Percentiles rank a stretch among this genome's conserved stretches.
phyloP scores from a whole-genome alignment of 2,329 filamentous ascomycete genomes.

The Pseudocercospora fijiensis region DNA sequence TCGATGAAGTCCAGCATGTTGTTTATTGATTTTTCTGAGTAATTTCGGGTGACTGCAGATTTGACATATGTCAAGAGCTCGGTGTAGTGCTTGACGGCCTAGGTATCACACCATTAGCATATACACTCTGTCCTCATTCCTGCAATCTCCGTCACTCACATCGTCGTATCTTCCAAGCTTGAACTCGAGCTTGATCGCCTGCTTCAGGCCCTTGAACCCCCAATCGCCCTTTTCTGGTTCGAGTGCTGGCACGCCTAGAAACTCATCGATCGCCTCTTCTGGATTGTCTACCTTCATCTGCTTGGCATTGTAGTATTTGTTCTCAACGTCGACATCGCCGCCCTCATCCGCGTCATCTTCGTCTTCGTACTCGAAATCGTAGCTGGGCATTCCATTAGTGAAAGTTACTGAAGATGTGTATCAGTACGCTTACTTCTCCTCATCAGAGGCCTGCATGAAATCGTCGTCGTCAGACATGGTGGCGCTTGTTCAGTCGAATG shows the following conservation, averaged over 20 bases:
- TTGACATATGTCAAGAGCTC: constrained; percentile 97
- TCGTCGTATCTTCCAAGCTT: constrained; percentile 84
- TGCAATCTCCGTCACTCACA: constrained; percentile 49
- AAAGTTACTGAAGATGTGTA: not conserved
- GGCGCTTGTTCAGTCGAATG: constrained; percentile 21
- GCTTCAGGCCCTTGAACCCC: constrained; percentile 98
- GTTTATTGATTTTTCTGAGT: constrained; percentile 98
- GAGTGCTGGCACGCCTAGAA: constrained; percentile 78
- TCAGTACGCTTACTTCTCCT: constrained; percentile 65
- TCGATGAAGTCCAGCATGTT: constrained; percentile 99
- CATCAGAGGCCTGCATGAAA: constrained; percentile 90
- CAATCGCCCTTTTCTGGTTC: constrained; percentile 94
- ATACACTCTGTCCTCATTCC: not conserved
- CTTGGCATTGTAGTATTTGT: constrained; percentile 99
- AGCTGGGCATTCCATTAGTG: constrained; percentile 50
- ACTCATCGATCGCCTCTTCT: constrained; percentile 85
- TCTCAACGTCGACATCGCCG: constrained; percentile 92
- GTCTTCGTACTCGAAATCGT: constrained; percentile 97
- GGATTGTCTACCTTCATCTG: constrained; percentile 87
- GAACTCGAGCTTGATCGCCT: constrained; percentile 96
- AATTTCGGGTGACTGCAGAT: constrained; percentile 93
- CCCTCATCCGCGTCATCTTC: constrained; percentile 85
- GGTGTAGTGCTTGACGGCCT: constrained; percentile 89
- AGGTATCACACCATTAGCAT: constrained; percentile 7
- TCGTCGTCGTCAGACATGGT: constrained; percentile 82